Evolutionary conservation across 306 rosid species (phyloP), one percentile per base, ranked within the genome.

Genomic region (Oxytropis ochrocephala): DNA sequence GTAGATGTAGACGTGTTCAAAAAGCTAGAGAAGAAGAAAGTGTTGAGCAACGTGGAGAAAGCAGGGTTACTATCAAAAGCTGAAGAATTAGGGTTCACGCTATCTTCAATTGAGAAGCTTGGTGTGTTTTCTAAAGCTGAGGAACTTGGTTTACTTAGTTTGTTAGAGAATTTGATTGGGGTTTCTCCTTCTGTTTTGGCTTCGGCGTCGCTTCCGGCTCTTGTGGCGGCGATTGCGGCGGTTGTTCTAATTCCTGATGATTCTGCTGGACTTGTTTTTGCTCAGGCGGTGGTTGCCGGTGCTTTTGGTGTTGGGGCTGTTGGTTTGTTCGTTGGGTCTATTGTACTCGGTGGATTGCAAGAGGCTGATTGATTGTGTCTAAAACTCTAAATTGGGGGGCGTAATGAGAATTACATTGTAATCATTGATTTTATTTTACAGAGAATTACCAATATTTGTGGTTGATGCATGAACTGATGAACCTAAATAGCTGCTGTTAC

Each of bases 1-100:
- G 91, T 93, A 14, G 89, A 93, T 5, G 96, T 93, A 14, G 98
- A 93, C 75, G 97, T 93, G 70, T 93, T 93, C 90, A 93, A 90
- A 90, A 84, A 86, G 69, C 79, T 93, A 3, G 97, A 93, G 86
- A 86, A 87, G 85, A 76, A 73, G 48, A 93, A 90, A 70, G 90
- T 93, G 0, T 73, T 93, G 35, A 93, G 98, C 85, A 90, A 81
- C 46, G 98, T 93, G 0, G 98, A 93, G 59, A 93, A 84, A 63
- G 87, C 98, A 0, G 96, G 97, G 10, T 71, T 93, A 50, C 75
- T 93, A 2, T 83, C 98, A 12, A 93, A 93, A 69, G 98, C 97
- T 0, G 98, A 93, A 86, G 85, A 74, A 6, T 53, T 93, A 2
- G 98, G 98, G 2, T 4, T 93, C 6, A 88, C 98, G 11, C 96